Evolutionary conservation across 2,329 filamentous ascomycete genomes (phyloP).

Genomic region (Diaporthe destruens): DNA sequence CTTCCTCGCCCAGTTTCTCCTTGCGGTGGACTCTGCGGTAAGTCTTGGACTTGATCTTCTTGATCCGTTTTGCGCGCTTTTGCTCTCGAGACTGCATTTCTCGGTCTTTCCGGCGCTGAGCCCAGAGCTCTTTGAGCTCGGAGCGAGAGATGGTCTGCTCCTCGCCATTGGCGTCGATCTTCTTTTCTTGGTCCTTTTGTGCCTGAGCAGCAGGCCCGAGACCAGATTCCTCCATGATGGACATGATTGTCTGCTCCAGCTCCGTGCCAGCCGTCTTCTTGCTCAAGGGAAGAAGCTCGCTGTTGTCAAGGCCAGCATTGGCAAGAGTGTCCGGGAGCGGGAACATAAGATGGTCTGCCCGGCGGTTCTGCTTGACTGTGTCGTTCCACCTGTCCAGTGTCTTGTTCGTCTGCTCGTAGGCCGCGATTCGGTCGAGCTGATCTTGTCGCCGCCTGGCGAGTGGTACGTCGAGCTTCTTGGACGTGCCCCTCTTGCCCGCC

Average conservation of each 20-base stretch:
- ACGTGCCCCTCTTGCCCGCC: constrained; percentile 66
- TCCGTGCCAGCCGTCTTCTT: constrained; percentile 78
- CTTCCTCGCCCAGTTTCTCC: constrained; percentile 68
- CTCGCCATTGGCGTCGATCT: constrained; percentile 74
- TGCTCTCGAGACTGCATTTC: constrained; percentile 92
- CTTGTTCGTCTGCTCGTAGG: constrained; percentile 92
- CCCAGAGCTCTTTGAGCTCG: constrained; percentile 78
- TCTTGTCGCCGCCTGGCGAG: constrained; percentile 89
- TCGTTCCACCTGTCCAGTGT: constrained; percentile 92
- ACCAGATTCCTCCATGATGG: constrained; percentile 91
- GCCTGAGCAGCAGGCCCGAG: constrained; percentile 65
- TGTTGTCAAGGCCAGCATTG: constrained; percentile 69
- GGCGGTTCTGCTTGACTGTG: constrained; percentile 92
- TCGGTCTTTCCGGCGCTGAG: constrained; percentile 81
- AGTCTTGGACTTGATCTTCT: constrained; percentile 98
- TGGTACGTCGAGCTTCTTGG: constrained; percentile 83
- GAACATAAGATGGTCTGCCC: constrained; percentile 91
- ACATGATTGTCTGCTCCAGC: constrained; percentile 86
- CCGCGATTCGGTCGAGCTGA: constrained; percentile 82
- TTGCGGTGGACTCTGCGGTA: constrained; percentile 94
- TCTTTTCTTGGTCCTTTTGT: constrained; percentile 69
- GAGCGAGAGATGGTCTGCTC: constrained; percentile 77
- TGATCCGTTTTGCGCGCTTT: constrained; percentile 89
- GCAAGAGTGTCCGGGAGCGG: constrained; percentile 81
- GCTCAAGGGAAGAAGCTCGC: constrained; percentile 74